Evolutionary conservation across 2,329 filamentous ascomycete species (phyloP).

Genomic region (Aquanectria penicillioides): DNA sequence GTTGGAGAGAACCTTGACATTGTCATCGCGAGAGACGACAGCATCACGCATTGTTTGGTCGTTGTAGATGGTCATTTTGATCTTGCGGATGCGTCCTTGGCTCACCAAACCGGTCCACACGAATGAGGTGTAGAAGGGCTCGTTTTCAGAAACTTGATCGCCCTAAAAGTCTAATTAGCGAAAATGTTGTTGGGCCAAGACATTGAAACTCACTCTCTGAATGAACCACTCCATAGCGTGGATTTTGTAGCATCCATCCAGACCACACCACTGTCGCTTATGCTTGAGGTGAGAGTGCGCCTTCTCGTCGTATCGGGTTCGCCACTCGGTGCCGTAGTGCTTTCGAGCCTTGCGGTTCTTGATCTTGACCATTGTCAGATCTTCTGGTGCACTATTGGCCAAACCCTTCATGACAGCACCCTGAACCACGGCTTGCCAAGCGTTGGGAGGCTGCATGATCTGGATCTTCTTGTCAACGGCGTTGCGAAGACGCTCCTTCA

Average conservation of each 20-base stretch:
- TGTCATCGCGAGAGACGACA: slow-evolving; percentile 48
- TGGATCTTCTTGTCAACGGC: slow-evolving; percentile 47
- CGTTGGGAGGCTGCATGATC: slow-evolving; percentile 57
- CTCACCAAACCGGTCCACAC: slow-evolving; percentile 45
- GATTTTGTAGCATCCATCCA: slow-evolving; percentile 50
- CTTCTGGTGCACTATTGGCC: slow-evolving; percentile 46
- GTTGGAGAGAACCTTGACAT: slow-evolving; percentile 48
- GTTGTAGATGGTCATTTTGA: slow-evolving; percentile 51
- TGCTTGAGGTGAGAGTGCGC: slow-evolving; percentile 43
- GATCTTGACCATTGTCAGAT: slow-evolving; percentile 50
- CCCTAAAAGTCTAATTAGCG: slow-evolving; percentile 39
- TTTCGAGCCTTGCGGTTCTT: slow-evolving; percentile 54
- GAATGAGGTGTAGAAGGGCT: slow-evolving; percentile 48
- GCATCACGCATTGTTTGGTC: slow-evolving; percentile 44
- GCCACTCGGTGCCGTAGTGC: slow-evolving; percentile 54
- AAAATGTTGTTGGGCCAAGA: background rate
- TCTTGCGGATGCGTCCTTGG: slow-evolving; percentile 45
- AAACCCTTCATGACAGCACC: slow-evolving; percentile 62
- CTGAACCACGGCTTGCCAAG: slow-evolving; percentile 59
- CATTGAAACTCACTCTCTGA: slow-evolving; percentile 41
- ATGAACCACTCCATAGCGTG: slow-evolving; percentile 58
- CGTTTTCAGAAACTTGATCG: slow-evolving; percentile 52
- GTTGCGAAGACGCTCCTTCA: slow-evolving; percentile 52
- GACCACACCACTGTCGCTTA: slow-evolving; percentile 49
- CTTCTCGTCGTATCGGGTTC: slow-evolving; percentile 43